Conservation (phyloP, 306 rosid species). For the Arachis hypogaea region DNA sequence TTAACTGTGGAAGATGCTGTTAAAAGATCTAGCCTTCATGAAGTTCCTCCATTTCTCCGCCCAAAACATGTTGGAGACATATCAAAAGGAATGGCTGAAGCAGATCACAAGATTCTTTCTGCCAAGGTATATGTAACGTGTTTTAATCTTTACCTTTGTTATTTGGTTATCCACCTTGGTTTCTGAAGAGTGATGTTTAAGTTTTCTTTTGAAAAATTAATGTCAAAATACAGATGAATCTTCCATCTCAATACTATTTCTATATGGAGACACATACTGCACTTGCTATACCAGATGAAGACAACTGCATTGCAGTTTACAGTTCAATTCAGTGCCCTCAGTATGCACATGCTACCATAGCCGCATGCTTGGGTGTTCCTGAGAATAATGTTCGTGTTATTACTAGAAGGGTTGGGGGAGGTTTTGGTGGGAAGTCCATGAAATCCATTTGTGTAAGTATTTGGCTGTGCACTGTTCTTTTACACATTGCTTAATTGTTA, state of each 20-base stretch:
- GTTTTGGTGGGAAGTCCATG: constrained; percentile 76
- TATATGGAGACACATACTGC: constrained; percentile 91
- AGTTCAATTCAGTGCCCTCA: constrained; percentile 68
- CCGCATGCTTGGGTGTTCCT: constrained; percentile 80
- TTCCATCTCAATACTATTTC: constrained; percentile 87
- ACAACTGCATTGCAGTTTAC: constrained; percentile 80
- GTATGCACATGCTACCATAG: constrained; percentile 53
- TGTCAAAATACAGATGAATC: constrained; percentile 63
- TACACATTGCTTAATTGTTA: constrained; percentile 7
- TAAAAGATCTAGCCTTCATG: constrained; percentile 62
- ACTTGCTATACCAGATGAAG: constrained; percentile 95
- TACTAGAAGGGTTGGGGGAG: constrained; percentile 96
- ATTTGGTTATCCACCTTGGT: not conserved
- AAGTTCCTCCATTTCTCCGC: constrained; percentile 58
- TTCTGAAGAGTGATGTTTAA: constrained; percentile 7
- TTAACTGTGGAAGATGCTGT: constrained; percentile 82
- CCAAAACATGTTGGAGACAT: constrained; percentile 76
- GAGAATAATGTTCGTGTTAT: constrained; percentile 81
- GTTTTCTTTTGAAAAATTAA: constrained; percentile 20
- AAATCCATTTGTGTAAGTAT: constrained; percentile 67
- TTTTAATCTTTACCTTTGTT: constrained; percentile 17
- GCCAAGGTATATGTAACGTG: constrained; percentile 56
- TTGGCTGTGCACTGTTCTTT: not conserved
- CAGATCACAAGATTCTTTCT: constrained; percentile 75
- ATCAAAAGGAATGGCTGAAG: constrained; percentile 83